Evolutionary conservation across 768 basidiomycete genomes (phyloP).

Genomic region (Termitomyces sp.): DNA sequence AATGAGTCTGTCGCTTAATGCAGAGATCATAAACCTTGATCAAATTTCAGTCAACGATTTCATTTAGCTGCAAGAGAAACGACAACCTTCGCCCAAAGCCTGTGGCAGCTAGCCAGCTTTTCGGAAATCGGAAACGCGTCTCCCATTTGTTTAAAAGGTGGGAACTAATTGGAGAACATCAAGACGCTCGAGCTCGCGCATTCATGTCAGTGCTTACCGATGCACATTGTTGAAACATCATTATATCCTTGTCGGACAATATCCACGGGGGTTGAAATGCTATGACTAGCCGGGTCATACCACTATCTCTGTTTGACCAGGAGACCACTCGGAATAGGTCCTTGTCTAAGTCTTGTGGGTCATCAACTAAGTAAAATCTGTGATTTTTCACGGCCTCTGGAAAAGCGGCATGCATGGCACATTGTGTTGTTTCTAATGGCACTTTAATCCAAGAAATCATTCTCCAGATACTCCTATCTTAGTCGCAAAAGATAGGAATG

Average conservation of each 20-base stretch:
- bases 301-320: slow-evolving; percentile 25
- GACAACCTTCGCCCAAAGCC: slow-evolving; percentile 56
- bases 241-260: slow-evolving; percentile 47
- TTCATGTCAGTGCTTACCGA: slow-evolving; percentile 25
- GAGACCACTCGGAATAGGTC: slow-evolving; percentile 40
- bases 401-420: slow-evolving; percentile 38
- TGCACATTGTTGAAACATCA: slow-evolving; percentile 43
- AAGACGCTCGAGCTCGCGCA: background rate
- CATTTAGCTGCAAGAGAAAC: background rate
- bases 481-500: background rate
- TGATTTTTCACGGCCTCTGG: slow-evolving; percentile 34
- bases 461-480: slow-evolving; percentile 22
- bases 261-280: slow-evolving; percentile 62
- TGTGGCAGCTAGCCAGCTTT: slow-evolving; percentile 37
- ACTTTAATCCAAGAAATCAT: slow-evolving; percentile 46
- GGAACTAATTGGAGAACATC: slow-evolving; percentile 29
- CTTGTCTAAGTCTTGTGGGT: slow-evolving; percentile 28
- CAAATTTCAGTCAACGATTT: background rate
- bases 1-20: slow-evolving; percentile 39
- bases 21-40: slow-evolving; percentile 54
- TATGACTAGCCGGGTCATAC: slow-evolving; percentile 30
- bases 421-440: slow-evolving; percentile 47
- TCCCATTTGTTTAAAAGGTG: slow-evolving; percentile 29
- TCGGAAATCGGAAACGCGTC: slow-evolving; percentile 24
- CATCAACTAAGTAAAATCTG: slow-evolving; percentile 30